phyloP scores from a whole-genome alignment of 2,329 filamentous ascomycete genomes.

The Fusarium tupiense region DNA sequence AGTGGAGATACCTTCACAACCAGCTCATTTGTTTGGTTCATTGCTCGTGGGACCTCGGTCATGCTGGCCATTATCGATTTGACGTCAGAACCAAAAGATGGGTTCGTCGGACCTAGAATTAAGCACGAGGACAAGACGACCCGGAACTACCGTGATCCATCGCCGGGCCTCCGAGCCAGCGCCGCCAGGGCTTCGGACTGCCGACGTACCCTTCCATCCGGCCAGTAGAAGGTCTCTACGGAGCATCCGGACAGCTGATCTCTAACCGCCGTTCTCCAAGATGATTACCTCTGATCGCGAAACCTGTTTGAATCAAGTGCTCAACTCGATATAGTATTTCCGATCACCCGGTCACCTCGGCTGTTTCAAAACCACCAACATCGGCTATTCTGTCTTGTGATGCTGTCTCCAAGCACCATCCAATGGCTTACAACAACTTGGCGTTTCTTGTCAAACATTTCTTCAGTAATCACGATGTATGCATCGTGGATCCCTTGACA shows the following conservation, averaged over 20 bases:
- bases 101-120: slow-evolving; percentile 9
- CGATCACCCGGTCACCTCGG: slow-evolving; percentile 41
- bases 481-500: slow-evolving; percentile 21
- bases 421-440: neutral
- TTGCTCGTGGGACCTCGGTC: slow-evolving; percentile 39
- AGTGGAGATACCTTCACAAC: slow-evolving; percentile 16
- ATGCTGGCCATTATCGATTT: slow-evolving; percentile 30
- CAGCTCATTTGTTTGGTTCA: slow-evolving; percentile 11
- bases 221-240: slow-evolving; percentile 7
- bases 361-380: slow-evolving; percentile 9
- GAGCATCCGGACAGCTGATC: slow-evolving; percentile 1
- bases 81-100: slow-evolving; percentile 38
- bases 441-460: slow-evolving; percentile 8
- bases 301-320: slow-evolving; percentile 4
- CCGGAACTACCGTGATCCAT: slow-evolving; percentile 35
- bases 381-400: slow-evolving; percentile 31
- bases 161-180: slow-evolving; percentile 35
- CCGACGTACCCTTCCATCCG: slow-evolving; percentile 41
- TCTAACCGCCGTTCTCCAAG: slow-evolving; percentile 1
- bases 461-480: neutral
- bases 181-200: slow-evolving; percentile 35
- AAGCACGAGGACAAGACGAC: slow-evolving; percentile 9
- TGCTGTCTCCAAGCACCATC: neutral
- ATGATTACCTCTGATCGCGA: slow-evolving; percentile 6
- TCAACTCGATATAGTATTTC: slow-evolving; percentile 23